Conservation (phyloP, 2,329 filamentous ascomycete species). For the Metarhizium rileyi region DNA sequence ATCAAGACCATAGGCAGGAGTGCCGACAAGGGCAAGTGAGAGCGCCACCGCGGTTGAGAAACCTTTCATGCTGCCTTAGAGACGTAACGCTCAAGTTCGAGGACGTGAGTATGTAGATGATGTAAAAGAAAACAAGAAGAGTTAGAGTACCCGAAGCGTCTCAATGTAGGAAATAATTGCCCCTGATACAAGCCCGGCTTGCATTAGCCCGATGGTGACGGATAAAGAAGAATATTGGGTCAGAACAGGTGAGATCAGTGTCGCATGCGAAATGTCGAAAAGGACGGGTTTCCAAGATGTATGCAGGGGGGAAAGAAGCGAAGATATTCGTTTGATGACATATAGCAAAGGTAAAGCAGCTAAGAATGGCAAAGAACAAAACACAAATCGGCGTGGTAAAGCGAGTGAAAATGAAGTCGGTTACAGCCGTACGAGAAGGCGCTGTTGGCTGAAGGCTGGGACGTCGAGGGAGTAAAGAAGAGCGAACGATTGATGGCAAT, state of each 20-base stretch:
- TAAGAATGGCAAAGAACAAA: not conserved
- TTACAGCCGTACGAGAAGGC: not conserved
- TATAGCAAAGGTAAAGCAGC: not conserved
- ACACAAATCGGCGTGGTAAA: not conserved
- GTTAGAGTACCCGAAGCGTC: not conserved
- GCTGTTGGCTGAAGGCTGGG: not conserved
- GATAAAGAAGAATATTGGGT: not conserved
- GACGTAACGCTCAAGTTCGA: not conserved
- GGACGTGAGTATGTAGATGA: not conserved
- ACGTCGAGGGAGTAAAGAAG: not conserved
- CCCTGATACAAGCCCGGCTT: not conserved
- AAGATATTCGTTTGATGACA: not conserved
- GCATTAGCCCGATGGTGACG: not conserved
- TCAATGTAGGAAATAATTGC: not conserved
- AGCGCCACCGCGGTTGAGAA: conserved; percentile 2
- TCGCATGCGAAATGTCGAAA: not conserved
- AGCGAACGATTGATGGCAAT: not conserved
- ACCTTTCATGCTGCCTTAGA: conserved; percentile 2
- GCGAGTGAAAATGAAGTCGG: not conserved
- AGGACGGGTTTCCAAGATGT: not conserved
- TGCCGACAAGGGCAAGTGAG: conserved; percentile 9
- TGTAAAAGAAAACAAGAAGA: not conserved
- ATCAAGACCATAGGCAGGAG: conserved; percentile 16
- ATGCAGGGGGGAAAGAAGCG: not conserved
- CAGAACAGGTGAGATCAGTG: not conserved